Base-by-base conservation (phyloP, 2,329 filamentous ascomycete genomes). In the Colletotrichum ledebouriae region DNA sequence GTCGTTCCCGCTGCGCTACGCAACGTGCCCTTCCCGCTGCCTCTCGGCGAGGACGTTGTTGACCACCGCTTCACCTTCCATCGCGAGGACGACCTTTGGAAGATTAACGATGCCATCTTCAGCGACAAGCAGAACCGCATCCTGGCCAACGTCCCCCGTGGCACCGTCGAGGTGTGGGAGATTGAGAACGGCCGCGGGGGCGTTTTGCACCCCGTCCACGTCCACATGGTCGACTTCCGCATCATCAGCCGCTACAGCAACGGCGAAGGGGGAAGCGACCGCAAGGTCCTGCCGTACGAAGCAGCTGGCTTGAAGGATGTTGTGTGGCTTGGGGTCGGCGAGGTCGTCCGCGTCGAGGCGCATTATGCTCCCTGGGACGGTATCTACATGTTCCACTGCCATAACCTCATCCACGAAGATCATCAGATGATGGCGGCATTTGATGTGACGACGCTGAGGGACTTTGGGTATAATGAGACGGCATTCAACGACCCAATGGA, bases 181-280 rank as follows among this genome's bases (percentile, higher is more conserved):
- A 76, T 86, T 5, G 78, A 80, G 66, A 87, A 89, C 74, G 78
- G 76, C 29, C 79, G 79, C 12, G 85, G 83, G 12, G 83, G 81
- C 37, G 85, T 84, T 73, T 80, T 82, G 2, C 86, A 89, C 71
- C 86, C 86, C 0, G 78, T 85, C 25, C 87, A 89, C 74, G 83
- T 89, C 52, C 87, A 89, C 73, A 79, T 89, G 1, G 82, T 90
- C 50, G 86, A 89, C 72, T 86, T 89, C 75, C 82, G 84, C 63
- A 79, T 89, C 44, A 71, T 88, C 13, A 79, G 77, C 3, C 83
- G 87, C 22, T 81, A 73, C 0, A 83, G 49, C 29, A 53, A 29
- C 9, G 17, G 49, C 29, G 33, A 53, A 12, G 37, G 49, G 49
- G n/a, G 84, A 3, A 81, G 81, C 9, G 37, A 44, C 6, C 78